These are phyloP conservation scores for Aspergillus neotritici DNA, from an alignment of 2,329 filamentous ascomycete genomes.

Conservation along the genomic window DNA sequence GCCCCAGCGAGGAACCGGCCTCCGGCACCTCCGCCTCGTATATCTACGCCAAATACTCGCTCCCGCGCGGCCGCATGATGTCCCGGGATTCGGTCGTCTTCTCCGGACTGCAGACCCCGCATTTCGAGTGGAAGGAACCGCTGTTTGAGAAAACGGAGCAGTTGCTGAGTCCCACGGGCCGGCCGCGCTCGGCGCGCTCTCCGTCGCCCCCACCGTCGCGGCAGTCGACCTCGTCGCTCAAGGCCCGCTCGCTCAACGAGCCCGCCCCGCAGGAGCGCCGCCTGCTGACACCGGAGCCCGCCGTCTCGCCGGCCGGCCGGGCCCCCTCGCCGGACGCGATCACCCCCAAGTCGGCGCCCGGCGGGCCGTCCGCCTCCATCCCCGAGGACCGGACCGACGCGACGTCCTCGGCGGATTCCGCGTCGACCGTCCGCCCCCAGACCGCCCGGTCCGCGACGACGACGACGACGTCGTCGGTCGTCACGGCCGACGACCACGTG, in stretches of 20 bases:
- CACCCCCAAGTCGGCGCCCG: constrained; percentile 6
- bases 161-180: constrained; percentile 19
- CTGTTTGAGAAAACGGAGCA: constrained; percentile 38
- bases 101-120: constrained; percentile 49
- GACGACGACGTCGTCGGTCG: constrained; percentile 20
- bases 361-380: constrained; percentile 5
- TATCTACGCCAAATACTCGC: constrained; percentile 75
- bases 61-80: constrained; percentile 75
- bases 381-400: constrained; percentile 36
- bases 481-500: constrained; percentile 72
- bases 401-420: constrained; percentile 54
- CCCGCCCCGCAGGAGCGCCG: constrained; percentile 17
- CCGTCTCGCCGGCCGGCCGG: constrained; percentile 1
- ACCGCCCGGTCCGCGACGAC: constrained; percentile 21
- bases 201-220: constrained; percentile 28
- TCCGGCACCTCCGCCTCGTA: constrained; percentile 61
- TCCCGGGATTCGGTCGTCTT: constrained; percentile 62
- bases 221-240: constrained; percentile 19
- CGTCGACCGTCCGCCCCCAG: constrained; percentile 54
- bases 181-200: constrained; percentile 20
- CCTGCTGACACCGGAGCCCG: constrained; percentile 8
- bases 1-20: constrained; percentile 25
- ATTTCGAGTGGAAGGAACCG: constrained; percentile 61
- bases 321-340: constrained; percentile 8
- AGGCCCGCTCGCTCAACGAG: constrained; percentile 26